These are phyloP conservation scores for Neonothopanus nambi DNA, from an alignment of 1,284 basidiomycete species.

Conservation along the genomic window DNA sequence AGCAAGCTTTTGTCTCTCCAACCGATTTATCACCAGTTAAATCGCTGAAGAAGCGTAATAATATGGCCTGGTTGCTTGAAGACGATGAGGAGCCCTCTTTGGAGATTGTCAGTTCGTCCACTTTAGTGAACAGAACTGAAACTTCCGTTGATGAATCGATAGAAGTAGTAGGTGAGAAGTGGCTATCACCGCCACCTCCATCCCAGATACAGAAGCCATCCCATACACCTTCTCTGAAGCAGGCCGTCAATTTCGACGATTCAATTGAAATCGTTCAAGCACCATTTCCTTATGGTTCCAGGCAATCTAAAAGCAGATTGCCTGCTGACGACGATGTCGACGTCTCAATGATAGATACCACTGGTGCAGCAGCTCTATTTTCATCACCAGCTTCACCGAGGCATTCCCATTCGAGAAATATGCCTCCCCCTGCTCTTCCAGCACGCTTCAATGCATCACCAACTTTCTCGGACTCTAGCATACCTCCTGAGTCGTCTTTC, in stretches of 20 bases:
- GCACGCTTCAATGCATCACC: neutral
- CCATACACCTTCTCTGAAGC: neutral
- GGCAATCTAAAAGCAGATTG: neutral
- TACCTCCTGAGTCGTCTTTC: constrained; percentile 49
- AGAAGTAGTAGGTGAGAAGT: neutral
- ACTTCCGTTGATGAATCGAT: constrained; percentile 14
- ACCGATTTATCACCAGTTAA: constrained; percentile 4
- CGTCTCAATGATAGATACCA: neutral
- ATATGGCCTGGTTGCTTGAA: constrained; percentile 61
- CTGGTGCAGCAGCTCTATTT: neutral
- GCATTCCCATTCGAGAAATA: constrained; percentile 7
- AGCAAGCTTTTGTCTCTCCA: constrained; percentile 4
- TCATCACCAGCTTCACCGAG: neutral
- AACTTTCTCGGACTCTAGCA: constrained; percentile 17
- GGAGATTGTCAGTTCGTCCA: constrained; percentile 51
- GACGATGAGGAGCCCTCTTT: constrained; percentile 60
- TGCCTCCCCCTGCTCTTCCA: no score
- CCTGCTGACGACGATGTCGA: neutral
- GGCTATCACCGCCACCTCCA: constrained; percentile 3
- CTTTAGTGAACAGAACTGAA: constrained; percentile 23
- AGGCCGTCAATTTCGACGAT: no score
- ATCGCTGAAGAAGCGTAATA: constrained; percentile 24
- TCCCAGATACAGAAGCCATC: constrained; percentile 4
- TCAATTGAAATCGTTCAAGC: no score
- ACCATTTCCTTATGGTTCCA: neutral